These are phyloP conservation scores for Climacium dendroides DNA, from an alignment of 225 moss, liverwort and hornwort species.

Conservation along the genomic window DNA sequence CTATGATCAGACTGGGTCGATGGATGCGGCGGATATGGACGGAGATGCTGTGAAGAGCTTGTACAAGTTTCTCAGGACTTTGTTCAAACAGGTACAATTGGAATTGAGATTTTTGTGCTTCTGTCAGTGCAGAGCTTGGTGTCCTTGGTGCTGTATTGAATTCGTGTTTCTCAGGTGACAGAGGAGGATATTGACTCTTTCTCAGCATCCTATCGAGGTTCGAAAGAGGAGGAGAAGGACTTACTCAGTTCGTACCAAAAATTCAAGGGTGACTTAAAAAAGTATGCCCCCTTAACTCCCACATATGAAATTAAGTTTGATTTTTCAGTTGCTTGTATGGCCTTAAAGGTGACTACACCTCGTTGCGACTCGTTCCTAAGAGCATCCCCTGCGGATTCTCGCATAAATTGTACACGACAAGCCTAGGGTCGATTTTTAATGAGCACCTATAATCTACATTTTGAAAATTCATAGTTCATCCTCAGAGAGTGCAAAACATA, in stretches of 20 bases:
- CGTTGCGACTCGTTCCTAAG: neutral
- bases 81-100: constrained; percentile 68
- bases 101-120: neutral
- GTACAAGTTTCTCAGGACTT: constrained; percentile 57
- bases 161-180: constrained; percentile 35
- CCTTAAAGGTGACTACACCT: neutral
- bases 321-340: neutral
- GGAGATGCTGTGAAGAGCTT: constrained; percentile 60
- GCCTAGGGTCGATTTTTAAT: neutral
- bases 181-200: constrained; percentile 89
- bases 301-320: neutral
- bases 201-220: constrained; percentile 68
- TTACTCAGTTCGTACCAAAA: constrained; percentile 43
- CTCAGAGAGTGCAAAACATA: neutral
- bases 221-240: constrained; percentile 55
- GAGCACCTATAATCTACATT: neutral
- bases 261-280: constrained; percentile 58
- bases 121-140: neutral
- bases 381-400: neutral
- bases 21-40: constrained; percentile 77
- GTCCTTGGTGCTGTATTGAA: neutral
- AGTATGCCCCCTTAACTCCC: constrained; percentile 2
- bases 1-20: constrained; percentile 84
- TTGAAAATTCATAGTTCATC: neutral
- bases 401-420: neutral